These are phyloP conservation scores for Tuber calosporum DNA, from an alignment of 495 filamentous ascomycete genomes.

Conservation along the genomic window DNA sequence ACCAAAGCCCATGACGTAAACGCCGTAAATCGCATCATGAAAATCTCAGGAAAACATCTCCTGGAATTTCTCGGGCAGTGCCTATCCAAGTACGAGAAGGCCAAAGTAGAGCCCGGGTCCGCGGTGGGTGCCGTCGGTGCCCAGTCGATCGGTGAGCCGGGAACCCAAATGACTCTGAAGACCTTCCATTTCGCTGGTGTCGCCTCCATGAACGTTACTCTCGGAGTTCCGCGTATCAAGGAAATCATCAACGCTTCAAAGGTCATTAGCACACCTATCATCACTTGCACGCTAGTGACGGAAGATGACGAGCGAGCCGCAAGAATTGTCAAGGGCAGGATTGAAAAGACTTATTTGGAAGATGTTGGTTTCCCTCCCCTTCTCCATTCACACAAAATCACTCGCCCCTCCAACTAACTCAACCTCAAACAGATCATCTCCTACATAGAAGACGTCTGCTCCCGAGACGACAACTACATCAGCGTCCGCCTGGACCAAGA, in stretches of 20 bases:
- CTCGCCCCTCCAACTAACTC: conserved; percentile 37
- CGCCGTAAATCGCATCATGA: conserved; percentile 62
- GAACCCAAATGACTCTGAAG: conserved; percentile 98
- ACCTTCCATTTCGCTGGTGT: conserved; percentile 99
- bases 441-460: conserved; percentile 76
- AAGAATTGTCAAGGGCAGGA: conserved; percentile 77
- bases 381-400: neutral
- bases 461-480: conserved; percentile 62
- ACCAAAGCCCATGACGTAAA: conserved; percentile 26
- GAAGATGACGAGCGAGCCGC: conserved; percentile 64
- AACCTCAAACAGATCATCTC: conserved; percentile 54
- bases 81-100: conserved; percentile 78
- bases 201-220: conserved; percentile 96
- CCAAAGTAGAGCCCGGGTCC: conserved; percentile 85
- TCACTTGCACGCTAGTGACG: conserved; percentile 71
- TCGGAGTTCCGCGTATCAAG: conserved; percentile 98
- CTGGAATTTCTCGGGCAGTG: conserved; percentile 71
- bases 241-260: conserved; percentile 98
- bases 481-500: conserved; percentile 68
- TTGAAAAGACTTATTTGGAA: conserved; percentile 76
- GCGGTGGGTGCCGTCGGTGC: conserved; percentile 97
- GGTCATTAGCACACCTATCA: conserved; percentile 86
- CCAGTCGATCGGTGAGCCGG: conserved; percentile 95
- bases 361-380: conserved; percentile 47
- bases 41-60: conserved; percentile 68